Conservation (phyloP, 176 grass and related monocot species). For the Triticum turgidum region DNA sequence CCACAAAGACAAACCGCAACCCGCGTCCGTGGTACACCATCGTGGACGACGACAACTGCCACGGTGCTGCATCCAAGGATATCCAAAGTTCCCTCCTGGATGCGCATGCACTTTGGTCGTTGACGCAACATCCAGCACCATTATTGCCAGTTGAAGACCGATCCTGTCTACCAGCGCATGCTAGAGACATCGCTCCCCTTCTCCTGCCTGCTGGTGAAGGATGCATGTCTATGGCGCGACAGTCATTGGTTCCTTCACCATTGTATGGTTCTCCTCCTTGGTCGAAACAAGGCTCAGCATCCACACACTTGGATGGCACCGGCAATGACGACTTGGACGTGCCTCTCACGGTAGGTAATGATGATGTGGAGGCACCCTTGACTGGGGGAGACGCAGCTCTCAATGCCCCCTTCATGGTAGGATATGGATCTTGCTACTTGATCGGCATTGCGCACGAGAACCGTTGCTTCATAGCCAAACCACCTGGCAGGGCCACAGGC, state of each 20-base stretch:
- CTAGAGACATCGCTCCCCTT: slow-evolving; percentile 39
- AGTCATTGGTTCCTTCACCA: slow-evolving; percentile 59
- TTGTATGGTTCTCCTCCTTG: slow-evolving; percentile 67
- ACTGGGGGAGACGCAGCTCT: slow-evolving; percentile 30
- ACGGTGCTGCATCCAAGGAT: too few relatives aligned
- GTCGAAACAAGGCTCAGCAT: slow-evolving; percentile 58
- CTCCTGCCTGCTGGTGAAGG: slow-evolving; percentile 52
- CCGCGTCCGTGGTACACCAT: too few relatives aligned
- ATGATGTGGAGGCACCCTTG: slow-evolving; percentile 10
- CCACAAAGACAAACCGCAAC: too few relatives aligned
- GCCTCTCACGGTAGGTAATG: slow-evolving; percentile 32
- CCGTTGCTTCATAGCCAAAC: slow-evolving; percentile 26
- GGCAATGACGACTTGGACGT: slow-evolving; percentile 50
- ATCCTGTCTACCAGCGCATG: slow-evolving; percentile 31
- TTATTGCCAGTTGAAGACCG: too few relatives aligned
- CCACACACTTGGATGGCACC: slow-evolving; percentile 77
- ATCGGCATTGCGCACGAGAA: slow-evolving; percentile 48
- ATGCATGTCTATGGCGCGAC: slow-evolving; percentile 67
- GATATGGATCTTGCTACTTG: slow-evolving; percentile 48
- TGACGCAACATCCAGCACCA: too few relatives aligned
- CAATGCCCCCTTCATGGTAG: slow-evolving; percentile 9
- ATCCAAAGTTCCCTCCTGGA: too few relatives aligned
- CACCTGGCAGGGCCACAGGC: background rate
- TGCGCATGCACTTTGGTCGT: too few relatives aligned
- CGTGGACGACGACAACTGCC: too few relatives aligned